A percentile compares a stretch with the other conserved stretches of the same genome.
Conservation (phyloP, 2,329 filamentous ascomycete species). For the Echinosphaeria canescens region DNA sequence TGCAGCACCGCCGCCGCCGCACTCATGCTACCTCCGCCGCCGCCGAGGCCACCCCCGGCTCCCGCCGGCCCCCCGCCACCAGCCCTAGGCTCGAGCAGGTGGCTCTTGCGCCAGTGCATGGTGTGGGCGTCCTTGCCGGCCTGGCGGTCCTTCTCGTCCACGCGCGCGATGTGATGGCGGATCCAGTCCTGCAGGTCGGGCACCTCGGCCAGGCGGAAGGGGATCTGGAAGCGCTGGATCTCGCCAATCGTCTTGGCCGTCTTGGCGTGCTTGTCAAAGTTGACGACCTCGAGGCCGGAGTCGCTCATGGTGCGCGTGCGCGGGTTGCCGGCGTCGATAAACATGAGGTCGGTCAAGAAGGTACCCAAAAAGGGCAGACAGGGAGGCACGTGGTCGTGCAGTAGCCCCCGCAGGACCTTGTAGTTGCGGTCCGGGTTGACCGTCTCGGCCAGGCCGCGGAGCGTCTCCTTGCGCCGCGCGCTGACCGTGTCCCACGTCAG, state of each 20-base stretch:
- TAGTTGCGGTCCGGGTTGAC: constrained; percentile 87
- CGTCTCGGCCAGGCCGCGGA: constrained; percentile 62
- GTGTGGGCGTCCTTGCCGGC: constrained; percentile 31
- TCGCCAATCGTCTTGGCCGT: constrained; percentile 93
- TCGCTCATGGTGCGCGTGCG: constrained; percentile 51
- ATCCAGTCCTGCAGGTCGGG: constrained; percentile 90
- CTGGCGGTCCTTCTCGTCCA: constrained; percentile 32
- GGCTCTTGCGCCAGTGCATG: constrained; percentile 57
- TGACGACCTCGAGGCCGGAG: constrained; percentile 64
- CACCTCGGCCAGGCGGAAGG: constrained; percentile 64
- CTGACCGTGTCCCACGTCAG: constrained; percentile 86
- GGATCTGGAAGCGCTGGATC: constrained; percentile 87
- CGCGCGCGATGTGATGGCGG: constrained; percentile 55
- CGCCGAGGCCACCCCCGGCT: too few relatives aligned
- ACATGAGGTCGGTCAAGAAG: constrained; percentile 89
- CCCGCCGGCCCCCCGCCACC: too few relatives aligned
- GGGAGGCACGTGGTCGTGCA: constrained; percentile 73
- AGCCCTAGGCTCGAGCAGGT: constrained; percentile 66
- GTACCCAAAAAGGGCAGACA: constrained; percentile 93
- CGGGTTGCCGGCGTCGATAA: constrained; percentile 86
- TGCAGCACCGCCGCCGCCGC: too few relatives aligned
- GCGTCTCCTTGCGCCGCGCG: constrained; percentile 56
- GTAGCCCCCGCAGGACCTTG: constrained; percentile 58
- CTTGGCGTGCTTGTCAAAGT: constrained; percentile 92
- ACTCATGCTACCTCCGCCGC: too few relatives aligned